phyloP scores from a whole-genome alignment of 176 grass and related monocot genomes.

The Zoysia japonica region DNA sequence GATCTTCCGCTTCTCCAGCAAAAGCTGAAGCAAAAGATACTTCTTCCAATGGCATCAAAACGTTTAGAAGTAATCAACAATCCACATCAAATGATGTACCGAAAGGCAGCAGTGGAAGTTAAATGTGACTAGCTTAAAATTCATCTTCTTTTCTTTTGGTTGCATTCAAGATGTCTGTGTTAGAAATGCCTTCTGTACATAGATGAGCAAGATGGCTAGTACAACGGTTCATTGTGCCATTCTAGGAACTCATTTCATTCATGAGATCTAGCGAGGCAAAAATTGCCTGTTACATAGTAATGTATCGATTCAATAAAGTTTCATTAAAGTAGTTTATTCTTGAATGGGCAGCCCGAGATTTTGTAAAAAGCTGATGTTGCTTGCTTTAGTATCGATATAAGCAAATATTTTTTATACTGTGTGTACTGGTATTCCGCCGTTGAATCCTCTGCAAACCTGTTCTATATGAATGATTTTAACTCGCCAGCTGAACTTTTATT shows the following conservation, averaged over 20 bases:
- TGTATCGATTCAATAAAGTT: conserved; percentile 41
- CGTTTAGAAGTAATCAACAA: conserved; percentile 2
- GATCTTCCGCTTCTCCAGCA: neutral
- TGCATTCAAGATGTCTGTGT: neutral
- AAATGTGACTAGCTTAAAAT: conserved; percentile 11
- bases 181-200: conserved; percentile 43
- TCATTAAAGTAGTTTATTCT: conserved; percentile 16
- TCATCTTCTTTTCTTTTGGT: neutral
- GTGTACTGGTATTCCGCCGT: neutral
- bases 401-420: neutral
- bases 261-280: conserved; percentile 39
- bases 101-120: conserved; percentile 19
- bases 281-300: conserved; percentile 21
- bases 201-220: conserved; percentile 35
- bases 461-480: neutral
- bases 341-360: neutral
- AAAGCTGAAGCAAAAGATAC: conserved; percentile 12
- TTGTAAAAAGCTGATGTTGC: neutral
- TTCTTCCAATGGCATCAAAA: conserved; percentile 4
- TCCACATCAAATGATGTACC: conserved; percentile 9
- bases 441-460: neutral
- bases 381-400: neutral
- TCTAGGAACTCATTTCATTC: conserved; percentile 43
- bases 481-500: too few species aligned
- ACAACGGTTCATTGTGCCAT: conserved; percentile 23